phyloP scores from a whole-genome alignment of 805 yeast genomes.

The Yarrowia osloensis region DNA sequence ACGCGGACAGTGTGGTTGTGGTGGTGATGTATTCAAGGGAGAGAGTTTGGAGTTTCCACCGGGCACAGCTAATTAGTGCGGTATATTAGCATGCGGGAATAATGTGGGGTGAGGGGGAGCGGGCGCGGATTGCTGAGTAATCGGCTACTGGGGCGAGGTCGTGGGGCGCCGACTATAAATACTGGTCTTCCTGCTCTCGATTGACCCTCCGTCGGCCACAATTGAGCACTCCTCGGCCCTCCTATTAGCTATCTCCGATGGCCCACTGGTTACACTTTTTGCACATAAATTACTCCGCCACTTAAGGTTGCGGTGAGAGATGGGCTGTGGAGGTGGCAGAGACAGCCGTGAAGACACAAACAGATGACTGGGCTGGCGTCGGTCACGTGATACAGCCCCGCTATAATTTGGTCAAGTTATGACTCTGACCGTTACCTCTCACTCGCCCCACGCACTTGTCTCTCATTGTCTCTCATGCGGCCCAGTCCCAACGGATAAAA shows the following conservation, averaged over 20 bases:
- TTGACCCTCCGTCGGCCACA: neutral
- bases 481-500: no score
- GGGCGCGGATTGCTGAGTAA: no score
- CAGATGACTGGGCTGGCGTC: no score
- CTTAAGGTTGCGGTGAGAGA: neutral
- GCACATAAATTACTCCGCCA: neutral
- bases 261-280: neutral
- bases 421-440: no score
- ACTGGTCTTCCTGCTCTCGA: no score
- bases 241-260: conserved; percentile 13
- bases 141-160: no score
- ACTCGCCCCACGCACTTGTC: no score
- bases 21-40: conserved; percentile 12
- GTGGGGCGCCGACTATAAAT: neutral
- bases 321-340: no score
- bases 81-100: conserved; percentile 27
- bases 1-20: neutral
- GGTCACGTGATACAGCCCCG: no score
- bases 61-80: conserved; percentile 1
- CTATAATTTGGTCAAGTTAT: no score
- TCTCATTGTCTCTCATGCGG: no score
- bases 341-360: no score
- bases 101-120: neutral
- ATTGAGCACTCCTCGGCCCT: neutral
- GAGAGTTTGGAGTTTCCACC: conserved; percentile 9